A percentile compares a stretch with the other conserved stretches of the same genome.
phyloP scores from a whole-genome alignment of 2,329 filamentous ascomycete genomes.

The Stagonosporopsis cucurbitacearum region DNA sequence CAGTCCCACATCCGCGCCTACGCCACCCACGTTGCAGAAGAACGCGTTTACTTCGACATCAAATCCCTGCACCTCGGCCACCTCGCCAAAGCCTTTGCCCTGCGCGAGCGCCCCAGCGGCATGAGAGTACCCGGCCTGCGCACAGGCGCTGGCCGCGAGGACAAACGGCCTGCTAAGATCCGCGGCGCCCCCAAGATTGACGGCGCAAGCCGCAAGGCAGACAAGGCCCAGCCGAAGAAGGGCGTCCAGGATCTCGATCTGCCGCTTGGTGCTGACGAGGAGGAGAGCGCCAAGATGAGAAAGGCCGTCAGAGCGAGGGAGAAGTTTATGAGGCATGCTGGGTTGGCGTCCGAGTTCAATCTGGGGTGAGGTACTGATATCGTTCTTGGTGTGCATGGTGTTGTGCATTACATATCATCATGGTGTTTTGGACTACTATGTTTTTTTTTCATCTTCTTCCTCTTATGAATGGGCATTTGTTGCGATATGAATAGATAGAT shows the following conservation, averaged over 20 bases:
- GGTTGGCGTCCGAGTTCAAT: constrained; percentile 70
- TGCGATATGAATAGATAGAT: no score
- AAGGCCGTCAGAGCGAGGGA: constrained; percentile 58
- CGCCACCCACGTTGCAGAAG: constrained; percentile 86
- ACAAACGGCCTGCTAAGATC: constrained; percentile 49
- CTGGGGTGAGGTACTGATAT: constrained; percentile 67
- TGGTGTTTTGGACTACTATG: no score
- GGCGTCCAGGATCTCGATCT: constrained; percentile 35
- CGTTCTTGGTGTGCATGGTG: no score
- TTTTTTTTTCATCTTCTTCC: no score
- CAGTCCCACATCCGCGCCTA: constrained; percentile 94
- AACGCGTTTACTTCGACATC: constrained; percentile 89
- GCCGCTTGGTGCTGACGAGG: constrained; percentile 55
- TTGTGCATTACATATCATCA: no score
- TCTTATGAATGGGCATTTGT: no score
- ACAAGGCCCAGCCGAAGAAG: constrained; percentile 30
- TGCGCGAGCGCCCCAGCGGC: constrained; percentile 85
- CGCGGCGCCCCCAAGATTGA: constrained; percentile 46
- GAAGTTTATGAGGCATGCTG: constrained; percentile 59
- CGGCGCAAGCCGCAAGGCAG: constrained; percentile 48
- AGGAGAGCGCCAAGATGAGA: constrained; percentile 68
- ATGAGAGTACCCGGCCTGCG: constrained; percentile 66
- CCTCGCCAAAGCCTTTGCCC: constrained; percentile 88
- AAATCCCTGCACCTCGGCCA: constrained; percentile 90
- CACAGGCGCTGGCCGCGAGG: constrained; percentile 50